Evolutionary conservation across 108 stramenopile species (phyloP), one percentile per base, ranked within the genome.

Genomic region (Fistulifera pelliculosa): DNA sequence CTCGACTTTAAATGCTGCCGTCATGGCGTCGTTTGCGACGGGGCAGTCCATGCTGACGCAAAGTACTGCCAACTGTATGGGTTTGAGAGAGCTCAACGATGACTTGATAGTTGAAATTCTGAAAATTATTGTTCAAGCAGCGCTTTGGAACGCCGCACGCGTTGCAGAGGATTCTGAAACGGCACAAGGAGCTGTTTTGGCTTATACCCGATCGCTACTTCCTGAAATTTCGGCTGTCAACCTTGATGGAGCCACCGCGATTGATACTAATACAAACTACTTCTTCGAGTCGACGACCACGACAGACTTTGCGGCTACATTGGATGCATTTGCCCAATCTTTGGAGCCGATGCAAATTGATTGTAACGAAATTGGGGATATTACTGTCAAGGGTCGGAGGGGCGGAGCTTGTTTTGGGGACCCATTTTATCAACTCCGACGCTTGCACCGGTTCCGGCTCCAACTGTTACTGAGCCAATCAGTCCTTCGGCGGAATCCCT

Each of bases 71-170:
- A 64, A 78, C 23, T 61, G 62, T 16, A 40, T 61, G 2, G 48
- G 63, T 3, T 44, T 63, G 12, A 25, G 23, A 39, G 23, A 19
- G 10, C 35, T 67, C 38, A 35, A 64, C 40, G 28, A 63, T 10
- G 41, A 55, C 13, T 18, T 17, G 26, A 61, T 70, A 11, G n/a
- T 49, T 50, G 42, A 41, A 40, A 17, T 19, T 17, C 4, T 6
- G 44, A 45, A 45, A 19, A 45, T 45, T 11, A 43, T 74, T 35
- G 52, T 72, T 55, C 69, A 77, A 53, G 77, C 68, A 18, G 64
- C 59, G 23, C 49, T 80, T n/a, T 59, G 59, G 45, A 68, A 61
- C 39, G 69, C 73, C 12, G 44, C 44, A 50, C 39, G 38, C 54
- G 64, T 47, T 61, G 31, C 40, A 45, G 49, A 16, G 52, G 75